phyloP scores from a whole-genome alignment of 768 basidiomycete genomes.

The Leccinum pellstonianum region DNA sequence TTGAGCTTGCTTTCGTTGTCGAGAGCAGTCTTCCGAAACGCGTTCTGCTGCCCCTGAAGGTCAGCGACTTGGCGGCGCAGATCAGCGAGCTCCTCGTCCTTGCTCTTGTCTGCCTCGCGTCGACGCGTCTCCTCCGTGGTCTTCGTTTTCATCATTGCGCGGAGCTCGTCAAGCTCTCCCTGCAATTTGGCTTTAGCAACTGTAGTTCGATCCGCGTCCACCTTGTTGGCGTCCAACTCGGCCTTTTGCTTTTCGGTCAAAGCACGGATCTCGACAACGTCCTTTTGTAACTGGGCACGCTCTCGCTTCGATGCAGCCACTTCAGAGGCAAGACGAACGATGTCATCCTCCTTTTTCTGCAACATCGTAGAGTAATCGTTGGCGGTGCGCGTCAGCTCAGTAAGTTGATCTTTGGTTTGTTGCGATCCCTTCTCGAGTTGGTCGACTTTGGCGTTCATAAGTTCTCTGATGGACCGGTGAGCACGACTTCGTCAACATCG shows the following conservation, averaged over 20 bases:
- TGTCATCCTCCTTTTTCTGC: conserved; percentile 73
- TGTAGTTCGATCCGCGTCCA: conserved; percentile 47
- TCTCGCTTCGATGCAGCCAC: conserved; percentile 55
- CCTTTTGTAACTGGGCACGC: conserved; percentile 51
- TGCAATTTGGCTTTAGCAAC: conserved; percentile 61
- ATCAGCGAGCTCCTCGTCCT: conserved; percentile 76
- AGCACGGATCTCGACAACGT: conserved; percentile 66
- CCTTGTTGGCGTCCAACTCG: conserved; percentile 59
- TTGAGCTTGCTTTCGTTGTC: conserved; percentile 73
- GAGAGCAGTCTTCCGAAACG: conserved; percentile 57
- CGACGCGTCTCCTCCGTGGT: conserved; percentile 82
- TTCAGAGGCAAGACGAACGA: conserved; percentile 53
- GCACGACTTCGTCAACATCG: background rate
- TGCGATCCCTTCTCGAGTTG: conserved; percentile 66
- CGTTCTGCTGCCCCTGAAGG: conserved; percentile 66
- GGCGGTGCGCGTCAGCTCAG: conserved; percentile 73
- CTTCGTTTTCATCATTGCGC: conserved; percentile 78
- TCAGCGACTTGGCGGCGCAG: conserved; percentile 62
- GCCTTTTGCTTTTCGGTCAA: conserved; percentile 63
- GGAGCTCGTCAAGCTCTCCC: conserved; percentile 82
- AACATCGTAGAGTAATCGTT: conserved; percentile 75
- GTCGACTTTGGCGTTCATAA: conserved; percentile 57
- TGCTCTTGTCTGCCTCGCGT: conserved; percentile 81
- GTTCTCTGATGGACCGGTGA: conserved; percentile 47
- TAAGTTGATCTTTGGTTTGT: conserved; percentile 71